These are phyloP conservation scores for Nicotiana noctiflora DNA, from an alignment of 257 asterid species.

Conservation along the genomic window DNA sequence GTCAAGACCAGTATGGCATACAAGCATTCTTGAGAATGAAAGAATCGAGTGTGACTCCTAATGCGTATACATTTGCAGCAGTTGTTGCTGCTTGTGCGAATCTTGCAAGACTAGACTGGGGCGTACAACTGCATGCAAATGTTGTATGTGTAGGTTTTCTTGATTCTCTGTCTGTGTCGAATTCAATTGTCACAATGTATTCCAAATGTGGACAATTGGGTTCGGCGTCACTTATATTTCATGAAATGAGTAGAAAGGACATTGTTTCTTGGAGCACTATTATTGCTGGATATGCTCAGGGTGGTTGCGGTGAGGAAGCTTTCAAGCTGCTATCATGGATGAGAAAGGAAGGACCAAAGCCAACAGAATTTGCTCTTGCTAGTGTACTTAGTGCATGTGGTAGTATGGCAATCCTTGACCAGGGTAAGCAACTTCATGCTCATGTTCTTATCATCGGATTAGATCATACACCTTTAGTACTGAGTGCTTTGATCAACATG, in stretches of 20 bases:
- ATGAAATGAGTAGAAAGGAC: constrained; percentile 51
- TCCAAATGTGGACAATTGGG: constrained; percentile 51
- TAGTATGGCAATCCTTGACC: constrained; percentile 66
- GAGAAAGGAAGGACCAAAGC: constrained; percentile 81
- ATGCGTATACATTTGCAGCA: constrained; percentile 77
- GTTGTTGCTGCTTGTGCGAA: constrained; percentile 65
- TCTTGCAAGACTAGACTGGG: constrained; percentile 59
- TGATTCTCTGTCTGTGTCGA: constrained; percentile 55
- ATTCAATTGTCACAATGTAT: constrained; percentile 74
- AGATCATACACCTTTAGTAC: constrained; percentile 44
- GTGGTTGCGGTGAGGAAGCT: constrained; percentile 60
- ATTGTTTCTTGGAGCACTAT: constrained; percentile 84
- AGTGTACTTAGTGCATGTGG: constrained; percentile 75
- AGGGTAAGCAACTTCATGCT: constrained; percentile 80
- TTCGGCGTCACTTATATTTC: constrained; percentile 46
- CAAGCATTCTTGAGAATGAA: constrained; percentile 57
- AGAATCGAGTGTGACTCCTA: constrained; percentile 45
- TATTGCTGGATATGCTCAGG: constrained; percentile 79
- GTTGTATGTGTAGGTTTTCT: constrained; percentile 49
- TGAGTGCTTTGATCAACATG: constrained; percentile 67
- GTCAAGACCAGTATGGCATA: constrained; percentile 52
- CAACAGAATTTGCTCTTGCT: constrained; percentile 74
- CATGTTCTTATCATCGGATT: constrained; percentile 57
- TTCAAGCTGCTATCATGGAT: constrained; percentile 59
- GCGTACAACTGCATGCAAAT: constrained; percentile 67